A percentile compares a stretch with the other conserved stretches of the same genome.
These are phyloP conservation scores for Thamnidium elegans DNA, from an alignment of 192 early-diverging fungal genomes.

Conservation along the genomic window DNA sequence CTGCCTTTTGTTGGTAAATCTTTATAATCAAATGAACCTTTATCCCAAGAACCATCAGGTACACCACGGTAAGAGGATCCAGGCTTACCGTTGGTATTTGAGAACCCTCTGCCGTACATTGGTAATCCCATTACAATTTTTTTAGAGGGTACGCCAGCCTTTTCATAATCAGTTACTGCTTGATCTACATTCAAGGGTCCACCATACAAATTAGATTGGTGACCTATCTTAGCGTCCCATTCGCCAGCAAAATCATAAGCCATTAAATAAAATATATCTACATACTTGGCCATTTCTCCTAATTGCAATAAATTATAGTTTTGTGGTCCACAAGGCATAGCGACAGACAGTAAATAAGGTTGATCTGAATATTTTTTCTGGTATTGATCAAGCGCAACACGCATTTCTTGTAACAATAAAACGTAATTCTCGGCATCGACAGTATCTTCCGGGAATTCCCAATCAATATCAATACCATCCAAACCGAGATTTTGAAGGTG, in stretches of 20 bases:
- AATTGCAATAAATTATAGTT: conserved; percentile 65
- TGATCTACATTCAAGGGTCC: conserved; percentile 60
- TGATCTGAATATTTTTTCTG: conserved; percentile 33
- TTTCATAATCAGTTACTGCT: conserved; percentile 71
- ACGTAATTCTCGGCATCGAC: conserved; percentile 84
- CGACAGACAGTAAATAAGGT: conserved; percentile 61
- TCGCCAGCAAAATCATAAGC: conserved; percentile 77
- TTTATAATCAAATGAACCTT: conserved; percentile 92
- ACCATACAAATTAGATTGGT: conserved; percentile 85
- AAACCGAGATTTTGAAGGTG: conserved; percentile 48
- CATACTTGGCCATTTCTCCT: conserved; percentile 57
- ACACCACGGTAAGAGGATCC: conserved; percentile 64
- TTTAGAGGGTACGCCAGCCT: conserved; percentile 73
- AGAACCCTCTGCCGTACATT: conserved; percentile 90
- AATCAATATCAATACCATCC: conserved; percentile 69
- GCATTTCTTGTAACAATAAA: conserved; percentile 69
- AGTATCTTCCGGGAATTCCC: conserved; percentile 77
- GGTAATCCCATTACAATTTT: conserved; percentile 92
- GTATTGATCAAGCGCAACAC: conserved; percentile 62
- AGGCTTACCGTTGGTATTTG: conserved; percentile 65
- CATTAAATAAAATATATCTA: conserved; percentile 92
- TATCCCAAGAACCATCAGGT: conserved; percentile 84
- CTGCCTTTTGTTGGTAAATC: conserved; percentile 63
- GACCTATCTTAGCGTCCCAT: conserved; percentile 67
- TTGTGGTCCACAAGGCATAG: conserved; percentile 62